A percentile compares a stretch with the other conserved stretches of the same genome.
Conservation (phyloP, 495 filamentous ascomycete genomes). For the Amniculicola lignicola region DNA sequence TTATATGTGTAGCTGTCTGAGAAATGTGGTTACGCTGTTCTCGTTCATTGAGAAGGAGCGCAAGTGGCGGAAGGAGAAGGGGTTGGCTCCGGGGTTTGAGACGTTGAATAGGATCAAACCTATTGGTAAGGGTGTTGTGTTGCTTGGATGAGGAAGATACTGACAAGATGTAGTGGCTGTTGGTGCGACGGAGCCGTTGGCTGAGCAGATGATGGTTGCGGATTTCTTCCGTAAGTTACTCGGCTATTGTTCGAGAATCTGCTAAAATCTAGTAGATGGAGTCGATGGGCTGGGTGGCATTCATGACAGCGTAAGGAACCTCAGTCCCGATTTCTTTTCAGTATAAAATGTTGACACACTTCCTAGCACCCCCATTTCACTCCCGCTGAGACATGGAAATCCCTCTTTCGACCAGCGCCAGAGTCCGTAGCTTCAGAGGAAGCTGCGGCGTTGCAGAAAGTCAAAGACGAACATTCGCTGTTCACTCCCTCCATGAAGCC, state of each 20-base stretch:
- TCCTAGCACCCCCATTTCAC: conserved; percentile 85
- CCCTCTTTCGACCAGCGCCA: conserved; percentile 64
- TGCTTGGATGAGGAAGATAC: background rate
- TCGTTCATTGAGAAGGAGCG: conserved; percentile 88
- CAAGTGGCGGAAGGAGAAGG: conserved; percentile 70
- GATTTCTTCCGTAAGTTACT: conserved; percentile 81
- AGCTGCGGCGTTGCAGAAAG: conserved; percentile 35
- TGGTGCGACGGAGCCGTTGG: conserved; percentile 79
- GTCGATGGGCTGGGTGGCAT: conserved; percentile 88
- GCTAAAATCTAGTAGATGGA: conserved; percentile 60
- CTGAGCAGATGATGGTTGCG: conserved; percentile 75
- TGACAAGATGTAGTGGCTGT: conserved; percentile 57
- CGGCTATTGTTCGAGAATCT: background rate
- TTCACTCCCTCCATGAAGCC: conserved; percentile 71
- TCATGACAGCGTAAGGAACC: conserved; percentile 70
- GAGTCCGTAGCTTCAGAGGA: conserved; percentile 39
- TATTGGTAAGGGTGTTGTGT: conserved; percentile 40
- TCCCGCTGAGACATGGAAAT: conserved; percentile 78
- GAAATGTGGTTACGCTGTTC: conserved; percentile 88
- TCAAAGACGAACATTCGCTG: conserved; percentile 38
- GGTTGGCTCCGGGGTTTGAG: conserved; percentile 64
- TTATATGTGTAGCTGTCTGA: conserved; percentile 67
- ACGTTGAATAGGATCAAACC: conserved; percentile 67
- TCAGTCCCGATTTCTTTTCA: conserved; percentile 12
- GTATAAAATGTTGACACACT: background rate